These are phyloP conservation scores for Yarrowia bubula DNA, from an alignment of 805 yeast species.

Conservation along the genomic window DNA sequence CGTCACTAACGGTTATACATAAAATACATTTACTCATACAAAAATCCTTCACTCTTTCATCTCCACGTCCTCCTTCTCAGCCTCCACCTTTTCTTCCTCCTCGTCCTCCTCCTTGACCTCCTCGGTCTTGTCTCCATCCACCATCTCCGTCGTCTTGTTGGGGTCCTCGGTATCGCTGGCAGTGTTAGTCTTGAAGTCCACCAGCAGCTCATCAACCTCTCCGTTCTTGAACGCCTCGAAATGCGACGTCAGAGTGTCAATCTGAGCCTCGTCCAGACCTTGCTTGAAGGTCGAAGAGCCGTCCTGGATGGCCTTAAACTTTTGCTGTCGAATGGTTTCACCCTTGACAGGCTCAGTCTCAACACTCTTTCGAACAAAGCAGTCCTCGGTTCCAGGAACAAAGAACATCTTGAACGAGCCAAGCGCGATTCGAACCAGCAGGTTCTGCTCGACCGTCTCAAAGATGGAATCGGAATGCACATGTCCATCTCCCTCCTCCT, in stretches of 20 bases:
- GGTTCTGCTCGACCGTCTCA: conserved; percentile 50
- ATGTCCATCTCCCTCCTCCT: conserved; percentile 30
- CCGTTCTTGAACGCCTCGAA: conserved; percentile 23
- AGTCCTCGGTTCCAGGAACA: conserved; percentile 75
- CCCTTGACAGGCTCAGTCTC: conserved; percentile 2
- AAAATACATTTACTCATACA: conserved; percentile 23
- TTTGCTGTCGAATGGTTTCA: conserved; percentile 29
- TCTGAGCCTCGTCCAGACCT: conserved; percentile 45
- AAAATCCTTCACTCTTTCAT: conserved; percentile 26
- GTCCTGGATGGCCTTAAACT: conserved; percentile 45
- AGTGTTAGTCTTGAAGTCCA: conserved; percentile 13
- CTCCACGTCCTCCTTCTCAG: conserved; percentile 29
- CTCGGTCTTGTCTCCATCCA: conserved; percentile 21
- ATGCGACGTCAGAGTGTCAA: conserved; percentile 29
- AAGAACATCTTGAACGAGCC: conserved; percentile 78
- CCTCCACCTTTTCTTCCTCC: conserved; percentile 26
- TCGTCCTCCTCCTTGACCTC: conserved; percentile 29
- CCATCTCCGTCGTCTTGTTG: conserved; percentile 23
- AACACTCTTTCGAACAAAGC: conserved; percentile 54
- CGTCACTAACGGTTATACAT: not conserved
- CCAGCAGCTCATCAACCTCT: conserved; percentile 18
- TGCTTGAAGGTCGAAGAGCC: conserved; percentile 59
- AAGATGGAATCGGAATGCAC: conserved; percentile 39
- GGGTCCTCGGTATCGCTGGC: conserved; percentile 28
- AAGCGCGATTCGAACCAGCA: conserved; percentile 75